Evolutionary conservation across 805 yeast species (phyloP), one percentile per base, ranked within the genome.

Genomic region (Metschnikowia sp.): DNA sequence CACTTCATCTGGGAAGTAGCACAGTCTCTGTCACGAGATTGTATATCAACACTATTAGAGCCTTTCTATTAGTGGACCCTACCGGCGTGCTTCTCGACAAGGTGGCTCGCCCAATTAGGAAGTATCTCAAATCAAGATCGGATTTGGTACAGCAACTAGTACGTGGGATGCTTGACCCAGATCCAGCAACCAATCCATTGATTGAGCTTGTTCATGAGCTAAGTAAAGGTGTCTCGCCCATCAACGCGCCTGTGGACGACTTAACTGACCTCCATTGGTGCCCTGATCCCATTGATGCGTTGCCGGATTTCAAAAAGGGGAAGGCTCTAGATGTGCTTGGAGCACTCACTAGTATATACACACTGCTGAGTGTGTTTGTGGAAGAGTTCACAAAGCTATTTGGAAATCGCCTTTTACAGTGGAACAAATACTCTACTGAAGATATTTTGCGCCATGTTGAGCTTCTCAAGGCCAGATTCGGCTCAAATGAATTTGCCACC

Each of bases 241-340:
- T 37, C 4, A 13, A 42, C 7, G 50, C 54, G 4, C 40, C 48
- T 4, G 51, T 58, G 6, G 80, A 78, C 37, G 80, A 75, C 35
- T 59, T 70, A 41, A 54, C 69, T 10, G 82, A 78, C 53, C 58
- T 81, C 2, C 69, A 77, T 40, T 88, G 96, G 96, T 63, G 64
- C 8, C 96, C 96, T 0, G 96, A 88, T 55, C 96, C 96, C 0
- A 76, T 87, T 12, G 96, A 89, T 66, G 95, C 96, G 0, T 76
- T 90, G n/a, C 88, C 91, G 0, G 96, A 88, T 62, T 89, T 86
- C 67, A 76, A 79, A 39, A 79, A 80, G 50, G 76, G 75, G 10
- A 74, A 76, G 39, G 81, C 77, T 19, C 77, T 79, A 36, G 96
- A 88, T 58, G 77, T 83, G 5, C 81, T 89, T 19, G 89, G 83